Evolutionary conservation across 352 stramenopile genomes (phyloP).

Genomic region (Phytophthora megakarya): DNA sequence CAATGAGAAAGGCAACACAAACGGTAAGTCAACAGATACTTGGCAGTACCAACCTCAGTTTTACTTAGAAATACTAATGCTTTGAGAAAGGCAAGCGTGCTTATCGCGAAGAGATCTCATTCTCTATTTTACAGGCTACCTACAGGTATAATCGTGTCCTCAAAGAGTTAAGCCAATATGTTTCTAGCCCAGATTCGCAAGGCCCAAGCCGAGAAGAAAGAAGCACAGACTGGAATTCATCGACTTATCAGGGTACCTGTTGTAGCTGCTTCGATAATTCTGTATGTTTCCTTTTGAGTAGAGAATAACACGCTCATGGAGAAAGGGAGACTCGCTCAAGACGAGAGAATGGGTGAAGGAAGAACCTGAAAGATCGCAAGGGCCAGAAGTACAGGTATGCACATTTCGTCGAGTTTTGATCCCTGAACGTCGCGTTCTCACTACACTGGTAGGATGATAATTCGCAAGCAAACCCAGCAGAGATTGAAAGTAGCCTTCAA

Average conservation of each 20-base stretch:
- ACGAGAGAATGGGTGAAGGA: constrained; percentile 5
- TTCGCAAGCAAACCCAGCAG: background rate
- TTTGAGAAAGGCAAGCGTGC: constrained; percentile 16
- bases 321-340: constrained; percentile 32
- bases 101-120: constrained; percentile 9
- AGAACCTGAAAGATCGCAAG: background rate
- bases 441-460: background rate
- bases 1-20: constrained; percentile 13
- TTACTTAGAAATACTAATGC: constrained; percentile 3
- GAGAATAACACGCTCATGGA: constrained; percentile 2
- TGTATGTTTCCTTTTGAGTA: background rate
- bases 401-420: background rate
- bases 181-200: constrained; percentile 30
- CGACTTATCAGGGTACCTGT: constrained; percentile 26
- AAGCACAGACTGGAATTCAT: constrained; percentile 22
- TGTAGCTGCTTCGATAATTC: background rate
- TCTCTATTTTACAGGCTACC: constrained; percentile 7
- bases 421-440: background rate
- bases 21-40: background rate
- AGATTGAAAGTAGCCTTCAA: background rate
- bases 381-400: constrained; percentile 3
- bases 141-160: too few species aligned
- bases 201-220: constrained; percentile 6
- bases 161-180: too few species aligned
- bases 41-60: background rate